Evolutionary conservation across 1,284 basidiomycete genomes (phyloP).

Genomic region (Trichosporon sp.): DNA sequence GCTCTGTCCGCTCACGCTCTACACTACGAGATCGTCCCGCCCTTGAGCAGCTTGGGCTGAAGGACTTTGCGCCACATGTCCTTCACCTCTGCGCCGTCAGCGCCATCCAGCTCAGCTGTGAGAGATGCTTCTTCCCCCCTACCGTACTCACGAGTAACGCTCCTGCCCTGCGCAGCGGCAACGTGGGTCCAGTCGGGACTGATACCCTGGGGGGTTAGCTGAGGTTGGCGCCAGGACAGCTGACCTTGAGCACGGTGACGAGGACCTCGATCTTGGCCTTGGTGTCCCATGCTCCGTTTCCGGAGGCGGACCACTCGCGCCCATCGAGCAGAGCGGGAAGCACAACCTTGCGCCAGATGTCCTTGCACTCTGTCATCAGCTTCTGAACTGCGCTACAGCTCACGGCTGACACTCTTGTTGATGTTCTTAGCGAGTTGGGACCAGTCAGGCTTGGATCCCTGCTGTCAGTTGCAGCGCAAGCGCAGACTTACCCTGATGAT

Average conservation of each 20-base stretch:
- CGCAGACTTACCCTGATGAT: neutral
- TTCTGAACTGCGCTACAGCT: neutral
- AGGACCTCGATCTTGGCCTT: neutral
- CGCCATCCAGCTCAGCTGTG: neutral
- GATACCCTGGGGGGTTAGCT: neutral
- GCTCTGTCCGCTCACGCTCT: neutral
- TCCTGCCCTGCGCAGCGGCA: slow-evolving; percentile 5
- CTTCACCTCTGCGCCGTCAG: slow-evolving; percentile 29
- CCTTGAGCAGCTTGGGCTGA: slow-evolving; percentile 27
- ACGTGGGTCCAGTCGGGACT: slow-evolving; percentile 23
- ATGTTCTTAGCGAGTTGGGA: neutral
- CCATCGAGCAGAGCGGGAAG: slow-evolving; percentile 20
- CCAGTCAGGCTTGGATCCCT: neutral
- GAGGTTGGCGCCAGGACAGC: neutral
- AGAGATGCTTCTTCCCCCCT: too few relatives aligned
- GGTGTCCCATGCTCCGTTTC: slow-evolving; percentile 19
- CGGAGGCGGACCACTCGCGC: slow-evolving; percentile 23
- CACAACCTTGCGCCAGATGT: slow-evolving; percentile 37
- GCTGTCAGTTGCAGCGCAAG: neutral
- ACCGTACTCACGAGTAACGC: slow-evolving; percentile 30
- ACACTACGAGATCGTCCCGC: slow-evolving; percentile 22
- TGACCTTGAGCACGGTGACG: neutral
- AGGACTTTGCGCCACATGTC: slow-evolving; percentile 41
- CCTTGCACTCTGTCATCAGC: slow-evolving; percentile 30
- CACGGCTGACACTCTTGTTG: neutral